Percentiles rank a stretch among this genome's conserved stretches.
Conservation (phyloP, 2,329 filamentous ascomycete species). For the Colletotrichum acutatum region DNA sequence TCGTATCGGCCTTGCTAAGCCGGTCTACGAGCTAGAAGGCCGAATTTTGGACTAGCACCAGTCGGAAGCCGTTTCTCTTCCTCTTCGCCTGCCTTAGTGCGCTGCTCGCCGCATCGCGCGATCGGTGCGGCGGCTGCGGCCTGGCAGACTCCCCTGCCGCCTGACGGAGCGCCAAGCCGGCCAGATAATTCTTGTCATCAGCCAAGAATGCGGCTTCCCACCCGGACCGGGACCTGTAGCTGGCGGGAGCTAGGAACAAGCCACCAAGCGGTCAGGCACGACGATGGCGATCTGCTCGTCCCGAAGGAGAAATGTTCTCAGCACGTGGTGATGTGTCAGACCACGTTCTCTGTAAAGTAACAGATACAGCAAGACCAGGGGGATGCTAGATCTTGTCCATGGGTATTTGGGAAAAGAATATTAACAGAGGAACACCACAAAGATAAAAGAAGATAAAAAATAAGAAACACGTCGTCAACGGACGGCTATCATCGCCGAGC, state of each 20-base stretch:
- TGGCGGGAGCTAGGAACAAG: not conserved
- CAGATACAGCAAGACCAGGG: not conserved
- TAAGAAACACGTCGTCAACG: not conserved
- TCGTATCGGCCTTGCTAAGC: not conserved
- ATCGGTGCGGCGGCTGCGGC: not conserved
- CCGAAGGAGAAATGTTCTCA: not conserved
- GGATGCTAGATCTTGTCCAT: not conserved
- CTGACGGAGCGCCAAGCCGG: slow-evolving; percentile 4
- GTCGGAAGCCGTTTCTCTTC: not conserved
- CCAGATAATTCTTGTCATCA: not conserved
- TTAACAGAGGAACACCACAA: not conserved
- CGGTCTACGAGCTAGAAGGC: not conserved
- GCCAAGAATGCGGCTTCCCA: slow-evolving; percentile 7
- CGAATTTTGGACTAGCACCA: not conserved
- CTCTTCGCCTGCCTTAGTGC: not conserved
- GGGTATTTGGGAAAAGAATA: not conserved
- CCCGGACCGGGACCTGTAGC: not conserved
- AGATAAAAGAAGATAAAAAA: not conserved
- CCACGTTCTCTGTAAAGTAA: not conserved
- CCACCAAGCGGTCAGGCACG: not conserved
- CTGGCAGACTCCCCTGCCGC: not conserved
- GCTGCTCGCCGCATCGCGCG: not conserved
- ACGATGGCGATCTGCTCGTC: not conserved
- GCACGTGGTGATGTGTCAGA: not conserved
- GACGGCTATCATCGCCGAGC: not conserved